Evolutionary conservation across 2,329 filamentous ascomycete species (phyloP).

Genomic region (Xylaria arbuscula): DNA sequence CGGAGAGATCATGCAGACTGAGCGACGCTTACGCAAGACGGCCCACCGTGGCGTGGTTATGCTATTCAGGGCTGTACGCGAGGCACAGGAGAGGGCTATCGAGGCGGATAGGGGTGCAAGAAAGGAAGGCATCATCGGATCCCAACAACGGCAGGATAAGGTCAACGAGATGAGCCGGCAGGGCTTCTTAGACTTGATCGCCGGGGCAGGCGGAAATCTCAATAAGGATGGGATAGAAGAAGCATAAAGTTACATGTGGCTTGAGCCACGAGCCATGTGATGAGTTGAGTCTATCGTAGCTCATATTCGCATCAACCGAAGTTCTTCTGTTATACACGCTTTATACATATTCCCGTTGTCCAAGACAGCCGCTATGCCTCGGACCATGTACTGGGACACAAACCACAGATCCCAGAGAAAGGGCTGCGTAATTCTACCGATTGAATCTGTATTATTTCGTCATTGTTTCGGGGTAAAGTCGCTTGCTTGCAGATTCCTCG

Average conservation of each 20-base stretch:
- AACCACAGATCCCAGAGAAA: neutral
- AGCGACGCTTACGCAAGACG: constrained; percentile 84
- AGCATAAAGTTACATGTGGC: constrained; percentile 53
- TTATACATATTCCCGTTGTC: constrained; percentile 27
- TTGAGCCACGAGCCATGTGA: constrained; percentile 28
- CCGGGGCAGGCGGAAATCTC: constrained; percentile 68
- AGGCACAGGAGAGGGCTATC: constrained; percentile 88
- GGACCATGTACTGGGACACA: constrained; percentile 5
- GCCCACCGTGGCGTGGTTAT: constrained; percentile 95
- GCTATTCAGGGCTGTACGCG: constrained; percentile 94
- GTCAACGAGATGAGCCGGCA: constrained; percentile 97
- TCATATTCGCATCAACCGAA: constrained; percentile 23
- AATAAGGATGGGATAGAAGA: constrained; percentile 70
- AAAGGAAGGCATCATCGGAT: constrained; percentile 80
- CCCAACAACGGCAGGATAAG: constrained; percentile 83
- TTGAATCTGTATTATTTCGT: constrained; percentile 15
- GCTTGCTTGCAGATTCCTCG: constrained; percentile 92
- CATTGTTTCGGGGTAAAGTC: constrained; percentile 70
- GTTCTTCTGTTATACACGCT: constrained; percentile 42
- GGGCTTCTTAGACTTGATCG: constrained; percentile 93
- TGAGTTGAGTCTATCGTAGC: constrained; percentile 44
- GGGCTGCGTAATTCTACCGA: constrained; percentile 5
- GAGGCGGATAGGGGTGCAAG: constrained; percentile 77
- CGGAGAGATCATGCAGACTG: constrained; percentile 71
- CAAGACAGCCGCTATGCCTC: constrained; percentile 6